Conservation (phyloP, 768 basidiomycete species). For the Boletales sp. region DNA sequence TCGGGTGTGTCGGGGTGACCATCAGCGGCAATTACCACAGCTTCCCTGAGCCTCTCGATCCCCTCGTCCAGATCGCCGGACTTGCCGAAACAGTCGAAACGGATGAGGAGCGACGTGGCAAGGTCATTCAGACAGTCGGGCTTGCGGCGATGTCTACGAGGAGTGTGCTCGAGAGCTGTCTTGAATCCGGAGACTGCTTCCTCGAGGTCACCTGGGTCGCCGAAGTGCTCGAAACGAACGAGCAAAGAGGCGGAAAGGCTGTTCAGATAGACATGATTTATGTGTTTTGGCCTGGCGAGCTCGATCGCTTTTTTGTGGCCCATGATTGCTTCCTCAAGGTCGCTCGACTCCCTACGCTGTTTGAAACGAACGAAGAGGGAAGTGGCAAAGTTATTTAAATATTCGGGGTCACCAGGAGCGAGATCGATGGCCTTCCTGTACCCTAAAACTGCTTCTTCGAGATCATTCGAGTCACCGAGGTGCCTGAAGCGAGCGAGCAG, state of each 20-base stretch:
- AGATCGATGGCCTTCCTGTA: background rate
- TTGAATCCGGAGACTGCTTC: no score
- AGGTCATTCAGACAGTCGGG: no score
- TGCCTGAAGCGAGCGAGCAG: background rate
- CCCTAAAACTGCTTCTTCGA: background rate
- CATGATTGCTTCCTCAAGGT: slow-evolving; percentile 1
- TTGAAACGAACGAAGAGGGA: background rate
- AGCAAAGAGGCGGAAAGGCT: background rate
- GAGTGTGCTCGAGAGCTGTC: no score
- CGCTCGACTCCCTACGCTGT: background rate
- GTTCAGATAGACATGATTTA: background rate
- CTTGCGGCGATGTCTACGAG: no score
- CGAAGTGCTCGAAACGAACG: background rate
- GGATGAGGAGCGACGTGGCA: background rate
- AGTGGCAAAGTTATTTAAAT: background rate
- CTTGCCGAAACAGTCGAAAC: background rate
- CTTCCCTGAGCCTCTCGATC: background rate
- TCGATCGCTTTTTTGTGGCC: background rate
- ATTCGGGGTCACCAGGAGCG: background rate
- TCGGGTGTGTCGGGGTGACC: no score
- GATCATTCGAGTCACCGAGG: background rate
- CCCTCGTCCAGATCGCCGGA: background rate
- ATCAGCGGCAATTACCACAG: background rate
- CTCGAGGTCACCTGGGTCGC: no score
- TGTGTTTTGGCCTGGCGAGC: background rate